These are phyloP conservation scores for Epichloe scottii DNA, from an alignment of 2,329 filamentous ascomycete genomes.

Conservation along the genomic window DNA sequence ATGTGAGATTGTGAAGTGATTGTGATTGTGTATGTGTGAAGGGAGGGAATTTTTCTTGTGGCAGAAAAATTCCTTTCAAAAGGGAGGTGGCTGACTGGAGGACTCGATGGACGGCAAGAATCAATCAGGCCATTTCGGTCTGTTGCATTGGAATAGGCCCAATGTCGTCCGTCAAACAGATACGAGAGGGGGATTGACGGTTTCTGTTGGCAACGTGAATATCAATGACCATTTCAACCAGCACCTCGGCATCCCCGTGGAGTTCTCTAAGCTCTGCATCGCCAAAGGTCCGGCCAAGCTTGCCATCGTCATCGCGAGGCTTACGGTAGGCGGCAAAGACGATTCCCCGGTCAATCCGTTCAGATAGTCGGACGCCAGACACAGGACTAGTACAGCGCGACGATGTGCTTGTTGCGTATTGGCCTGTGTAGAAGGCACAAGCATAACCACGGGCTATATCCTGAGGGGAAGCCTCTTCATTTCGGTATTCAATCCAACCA, in stretches of 20 bases:
- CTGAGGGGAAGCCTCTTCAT: constrained; percentile 25
- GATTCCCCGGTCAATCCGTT: constrained; percentile 35
- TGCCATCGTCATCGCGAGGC: constrained; percentile 25
- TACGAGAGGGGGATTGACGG: constrained; percentile 17
- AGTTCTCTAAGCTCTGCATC: constrained; percentile 32
- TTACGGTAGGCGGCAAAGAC: constrained; percentile 45
- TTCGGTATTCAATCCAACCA: constrained; percentile 41
- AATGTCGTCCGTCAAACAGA: constrained; percentile 21
- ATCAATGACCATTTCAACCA: constrained; percentile 41
- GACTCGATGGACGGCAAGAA: no score
- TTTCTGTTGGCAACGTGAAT: constrained; percentile 30
- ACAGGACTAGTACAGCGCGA: constrained; percentile 14
- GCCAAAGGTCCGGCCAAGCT: constrained; percentile 21
- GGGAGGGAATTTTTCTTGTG: no score
- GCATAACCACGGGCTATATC: constrained; percentile 41
- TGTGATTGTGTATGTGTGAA: background rate
- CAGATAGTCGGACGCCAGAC: constrained; percentile 12
- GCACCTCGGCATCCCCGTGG: constrained; percentile 35
- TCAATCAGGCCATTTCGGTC: constrained; percentile 5
- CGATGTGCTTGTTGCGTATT: constrained; percentile 18
- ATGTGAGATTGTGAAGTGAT: constrained; percentile 3
- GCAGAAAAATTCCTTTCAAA: no score
- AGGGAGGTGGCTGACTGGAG: no score
- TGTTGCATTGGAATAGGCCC: constrained; percentile 24
- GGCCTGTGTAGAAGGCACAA: constrained; percentile 38